Evolutionary conservation across 108 stramenopile species (phyloP), one percentile per base, ranked within the genome.

Genomic region (Parietichytrium sp.): DNA sequence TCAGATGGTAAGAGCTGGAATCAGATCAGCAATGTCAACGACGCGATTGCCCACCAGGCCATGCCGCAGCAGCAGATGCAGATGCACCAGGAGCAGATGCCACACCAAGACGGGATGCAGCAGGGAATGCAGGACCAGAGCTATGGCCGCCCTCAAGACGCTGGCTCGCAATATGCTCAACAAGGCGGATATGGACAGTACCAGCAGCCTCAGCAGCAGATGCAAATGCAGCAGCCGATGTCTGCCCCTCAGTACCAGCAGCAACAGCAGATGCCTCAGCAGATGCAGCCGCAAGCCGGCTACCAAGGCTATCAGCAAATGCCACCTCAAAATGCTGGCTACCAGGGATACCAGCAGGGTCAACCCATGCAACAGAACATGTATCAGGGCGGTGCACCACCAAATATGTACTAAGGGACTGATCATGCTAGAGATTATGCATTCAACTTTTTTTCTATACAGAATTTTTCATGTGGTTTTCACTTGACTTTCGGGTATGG

Each of bases 1-100:
- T 36, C 88, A 10, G 53, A 86, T 42, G 91, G 88, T 12, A n/a
- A n/a, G n/a, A 38, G 38, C 4, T 91, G 91, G 91, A 55, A 78
- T 31, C 85, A 86, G 48, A 78, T 90, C 42, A 85, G 86, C 29
- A 80, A 85, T 3, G 52, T 88, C 29, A 80, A 86, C 51, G 83
- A 87, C 80, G 79, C 61, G 6, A 42, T 42, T 20, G 61, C 1
- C 6, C 61, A 33, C 42, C 51, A 82, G 82, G 12, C 84, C 81
- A 12, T 8, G 10, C 6, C 6, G 8, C 61, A 72, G 42, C 61
- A 42, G 10, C 61, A 33, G 23, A 42, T 45, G 45, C 38, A 72
- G 15, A 31, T 27, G 13, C 20, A 13, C 20, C 54, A 55, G 54
- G 15, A 20, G 20, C 61, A 36, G 38, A n/a, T 45, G 61, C 8